A percentile compares a stretch with the other conserved stretches of the same genome.
Conservation (phyloP, 139 green algal species). For the Penium margaritaceum region DNA sequence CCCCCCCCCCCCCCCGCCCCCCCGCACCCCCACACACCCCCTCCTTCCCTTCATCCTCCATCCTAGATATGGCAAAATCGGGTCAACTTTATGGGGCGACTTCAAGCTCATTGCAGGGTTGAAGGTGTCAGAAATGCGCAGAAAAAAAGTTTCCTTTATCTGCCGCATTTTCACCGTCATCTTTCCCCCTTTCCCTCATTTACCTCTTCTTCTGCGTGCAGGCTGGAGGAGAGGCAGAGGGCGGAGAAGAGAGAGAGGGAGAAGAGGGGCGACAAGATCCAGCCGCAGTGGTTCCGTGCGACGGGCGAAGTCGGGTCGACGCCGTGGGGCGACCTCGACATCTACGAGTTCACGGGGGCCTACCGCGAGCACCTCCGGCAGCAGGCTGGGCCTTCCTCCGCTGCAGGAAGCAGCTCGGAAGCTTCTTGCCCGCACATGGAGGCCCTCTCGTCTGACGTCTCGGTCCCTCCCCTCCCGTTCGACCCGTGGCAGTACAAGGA, state of each 20-base stretch:
- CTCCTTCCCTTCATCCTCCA: not conserved
- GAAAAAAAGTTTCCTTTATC: not conserved
- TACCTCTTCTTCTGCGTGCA: not conserved
- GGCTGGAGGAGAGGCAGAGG: constrained; percentile 41
- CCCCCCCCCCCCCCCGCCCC: not conserved
- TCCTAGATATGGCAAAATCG: too few relatives aligned
- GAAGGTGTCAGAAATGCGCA: too few relatives aligned
- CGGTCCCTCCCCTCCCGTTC: constrained; percentile 7
- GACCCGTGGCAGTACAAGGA: constrained; percentile 33
- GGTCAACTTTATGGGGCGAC: too few relatives aligned
- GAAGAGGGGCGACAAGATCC: not conserved
- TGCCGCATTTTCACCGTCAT: not conserved
- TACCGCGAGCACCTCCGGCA: not conserved
- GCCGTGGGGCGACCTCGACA: constrained; percentile 23
- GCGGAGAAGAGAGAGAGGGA: constrained; percentile 40
- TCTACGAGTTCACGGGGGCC: constrained; percentile 15
- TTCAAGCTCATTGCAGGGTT: too few relatives aligned
- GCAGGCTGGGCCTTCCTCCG: not conserved
- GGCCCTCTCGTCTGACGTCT: too few relatives aligned
- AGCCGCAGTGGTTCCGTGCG: constrained; percentile 26
- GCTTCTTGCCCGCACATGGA: not conserved
- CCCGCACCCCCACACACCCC: not conserved
- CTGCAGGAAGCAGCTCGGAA: not conserved
- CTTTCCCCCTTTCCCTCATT: not conserved
- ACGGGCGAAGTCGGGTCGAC: constrained; percentile 24